These are phyloP conservation scores for Talaromyces sp. DNA, from an alignment of 2,329 filamentous ascomycete species.

Conservation along the genomic window DNA sequence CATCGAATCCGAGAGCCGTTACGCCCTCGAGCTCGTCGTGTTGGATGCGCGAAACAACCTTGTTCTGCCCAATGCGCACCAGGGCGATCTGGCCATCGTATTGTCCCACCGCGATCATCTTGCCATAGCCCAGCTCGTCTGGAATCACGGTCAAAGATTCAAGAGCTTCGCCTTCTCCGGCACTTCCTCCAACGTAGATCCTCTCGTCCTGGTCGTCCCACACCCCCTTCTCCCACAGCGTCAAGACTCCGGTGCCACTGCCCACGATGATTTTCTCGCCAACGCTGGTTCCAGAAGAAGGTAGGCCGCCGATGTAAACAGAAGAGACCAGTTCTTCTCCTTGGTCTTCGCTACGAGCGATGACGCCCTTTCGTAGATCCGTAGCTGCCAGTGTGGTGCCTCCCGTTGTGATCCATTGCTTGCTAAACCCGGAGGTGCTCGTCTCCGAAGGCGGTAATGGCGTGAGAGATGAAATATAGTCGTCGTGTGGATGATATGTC, in stretches of 20 bases:
- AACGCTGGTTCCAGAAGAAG: constrained; percentile 59
- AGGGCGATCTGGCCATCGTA: constrained; percentile 75
- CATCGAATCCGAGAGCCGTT: constrained; percentile 75
- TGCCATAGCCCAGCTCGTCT: constrained; percentile 57
- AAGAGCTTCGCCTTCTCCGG: constrained; percentile 67
- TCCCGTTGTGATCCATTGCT: constrained; percentile 92
- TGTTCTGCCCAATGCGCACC: constrained; percentile 67
- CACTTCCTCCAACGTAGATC: constrained; percentile 63
- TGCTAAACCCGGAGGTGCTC: constrained; percentile 81
- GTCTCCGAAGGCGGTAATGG: constrained; percentile 72
- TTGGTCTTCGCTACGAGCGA: constrained; percentile 88
- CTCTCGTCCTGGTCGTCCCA: constrained; percentile 96
- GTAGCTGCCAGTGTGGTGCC: constrained; percentile 87
- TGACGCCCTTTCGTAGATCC: constrained; percentile 76
- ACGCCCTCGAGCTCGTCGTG: constrained; percentile 89
- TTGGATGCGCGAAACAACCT: constrained; percentile 60
- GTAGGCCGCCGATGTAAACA: constrained; percentile 69
- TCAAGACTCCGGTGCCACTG: constrained; percentile 74
- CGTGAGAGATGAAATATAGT: constrained; percentile 85
- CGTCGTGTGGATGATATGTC: constrained; percentile 79
- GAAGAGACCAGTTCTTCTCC: constrained; percentile 88
- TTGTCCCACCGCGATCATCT: constrained; percentile 68
- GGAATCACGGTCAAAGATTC: constrained; percentile 72
- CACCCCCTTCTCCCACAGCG: constrained; percentile 85
- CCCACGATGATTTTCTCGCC: constrained; percentile 72